phyloP scores from a whole-genome alignment of 2,329 filamentous ascomycete genomes.

The Tolypocladium tropicale region DNA sequence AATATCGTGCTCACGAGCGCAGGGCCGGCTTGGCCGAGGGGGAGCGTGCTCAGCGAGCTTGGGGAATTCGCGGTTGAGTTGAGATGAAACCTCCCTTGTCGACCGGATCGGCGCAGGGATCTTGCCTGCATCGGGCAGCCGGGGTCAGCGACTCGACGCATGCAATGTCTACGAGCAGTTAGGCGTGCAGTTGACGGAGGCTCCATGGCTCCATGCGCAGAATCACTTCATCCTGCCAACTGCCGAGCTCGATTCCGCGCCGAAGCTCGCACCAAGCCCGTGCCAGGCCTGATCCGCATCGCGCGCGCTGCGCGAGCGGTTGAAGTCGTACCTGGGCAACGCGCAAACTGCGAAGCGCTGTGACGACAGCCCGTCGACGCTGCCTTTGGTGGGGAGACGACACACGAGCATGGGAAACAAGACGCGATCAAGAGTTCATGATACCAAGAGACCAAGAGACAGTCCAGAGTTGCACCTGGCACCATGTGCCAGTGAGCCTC shows the following conservation, averaged over 20 bases:
- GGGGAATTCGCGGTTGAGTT: background rate
- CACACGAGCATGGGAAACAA: background rate
- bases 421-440: no score
- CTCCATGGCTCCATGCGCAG: no score
- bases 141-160: background rate
- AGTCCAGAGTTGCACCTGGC: background rate
- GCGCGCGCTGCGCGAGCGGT: background rate
- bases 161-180: background rate
- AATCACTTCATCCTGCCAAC: background rate
- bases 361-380: background rate
- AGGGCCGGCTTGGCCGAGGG: background rate
- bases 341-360: background rate
- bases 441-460: no score
- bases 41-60: background rate
- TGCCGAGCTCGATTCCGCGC: background rate
- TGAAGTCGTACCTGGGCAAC: background rate
- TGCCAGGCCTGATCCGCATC: background rate
- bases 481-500: background rate
- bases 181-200: background rate
- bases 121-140: background rate
- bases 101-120: slow-evolving; percentile 8
- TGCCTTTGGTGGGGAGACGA: background rate
- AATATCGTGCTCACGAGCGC: background rate
- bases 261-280: no score
- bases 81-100: slow-evolving; percentile 7